These are phyloP conservation scores for Pythium sukuiense DNA, from an alignment of 352 stramenopile species.

Conservation along the genomic window DNA sequence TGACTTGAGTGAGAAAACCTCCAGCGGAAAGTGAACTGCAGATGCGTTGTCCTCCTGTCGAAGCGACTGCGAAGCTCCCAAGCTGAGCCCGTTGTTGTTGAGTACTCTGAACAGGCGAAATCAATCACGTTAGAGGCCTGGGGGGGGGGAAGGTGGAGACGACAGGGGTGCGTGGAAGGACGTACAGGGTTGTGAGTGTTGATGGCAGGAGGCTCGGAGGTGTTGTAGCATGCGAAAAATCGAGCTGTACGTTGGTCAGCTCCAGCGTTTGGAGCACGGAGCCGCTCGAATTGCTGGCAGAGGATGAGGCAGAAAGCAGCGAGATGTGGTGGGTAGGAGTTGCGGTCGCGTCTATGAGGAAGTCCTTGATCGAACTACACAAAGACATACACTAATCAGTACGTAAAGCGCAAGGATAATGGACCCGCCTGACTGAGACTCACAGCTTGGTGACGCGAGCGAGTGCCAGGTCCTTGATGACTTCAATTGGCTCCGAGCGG, in stretches of 20 bases:
- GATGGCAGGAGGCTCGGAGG: conserved; percentile 7
- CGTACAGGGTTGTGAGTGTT: conserved; percentile 22
- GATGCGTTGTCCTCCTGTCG: conserved; percentile 16
- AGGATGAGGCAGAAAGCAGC: conserved; percentile 2
- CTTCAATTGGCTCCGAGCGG: conserved; percentile 19
- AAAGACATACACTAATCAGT: not conserved
- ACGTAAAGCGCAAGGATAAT: not conserved
- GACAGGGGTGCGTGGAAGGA: not conserved
- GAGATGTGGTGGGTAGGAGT: conserved; percentile 17
- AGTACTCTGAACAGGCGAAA: conserved; percentile 12
- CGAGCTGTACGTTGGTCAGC: conserved; percentile 18
- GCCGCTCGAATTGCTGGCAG: not conserved
- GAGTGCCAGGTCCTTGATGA: conserved; percentile 19
- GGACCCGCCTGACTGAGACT: not conserved
- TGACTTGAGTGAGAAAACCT: conserved; percentile 20
- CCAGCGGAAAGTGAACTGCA: not conserved
- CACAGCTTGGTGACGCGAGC: conserved; percentile 19
- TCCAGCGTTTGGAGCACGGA: conserved; percentile 19
- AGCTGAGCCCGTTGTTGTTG: conserved; percentile 23
- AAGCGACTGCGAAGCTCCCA: not conserved
- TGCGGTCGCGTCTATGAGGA: conserved; percentile 5
- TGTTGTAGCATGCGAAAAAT: not conserved
- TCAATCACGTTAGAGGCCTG: not conserved
- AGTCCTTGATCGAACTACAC: conserved; percentile 23
- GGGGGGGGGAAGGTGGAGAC: too few species aligned